Conservation (phyloP, 2,329 filamentous ascomycete species). For the Geosmithia flava region DNA sequence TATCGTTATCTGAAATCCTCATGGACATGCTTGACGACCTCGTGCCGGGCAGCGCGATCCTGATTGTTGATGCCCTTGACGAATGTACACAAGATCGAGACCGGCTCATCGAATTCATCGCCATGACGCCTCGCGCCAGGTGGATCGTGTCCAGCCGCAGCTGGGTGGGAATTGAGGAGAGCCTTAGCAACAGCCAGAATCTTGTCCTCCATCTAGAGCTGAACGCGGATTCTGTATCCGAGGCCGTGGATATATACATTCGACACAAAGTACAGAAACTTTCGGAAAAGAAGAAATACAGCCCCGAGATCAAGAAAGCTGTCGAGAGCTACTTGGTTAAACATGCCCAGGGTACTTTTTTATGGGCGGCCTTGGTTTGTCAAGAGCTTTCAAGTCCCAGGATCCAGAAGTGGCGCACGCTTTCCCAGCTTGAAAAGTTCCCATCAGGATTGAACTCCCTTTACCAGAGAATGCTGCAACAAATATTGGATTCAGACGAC, state of each 20-base stretch:
- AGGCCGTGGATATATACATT: constrained; percentile 21
- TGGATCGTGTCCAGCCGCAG: constrained; percentile 33
- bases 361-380: constrained; percentile 7
- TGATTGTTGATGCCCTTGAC: constrained; percentile 35
- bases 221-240: constrained; percentile 18
- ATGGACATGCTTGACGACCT: constrained; percentile 22
- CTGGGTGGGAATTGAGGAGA: constrained; percentile 18
- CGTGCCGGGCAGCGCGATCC: constrained; percentile 10
- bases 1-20: constrained; percentile 22
- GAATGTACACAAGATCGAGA: constrained; percentile 20
- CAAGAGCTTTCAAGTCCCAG: constrained; percentile 1
- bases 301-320: not conserved
- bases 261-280: constrained; percentile 15
- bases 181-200: constrained; percentile 10
- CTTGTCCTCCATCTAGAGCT: constrained; percentile 20
- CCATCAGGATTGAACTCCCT: constrained; percentile 17
- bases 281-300: constrained; percentile 2
- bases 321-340: constrained; percentile 4
- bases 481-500: constrained; percentile 8
- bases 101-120: constrained; percentile 22
- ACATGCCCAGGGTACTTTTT: constrained; percentile 19
- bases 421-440: constrained; percentile 9
- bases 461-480: constrained; percentile 21
- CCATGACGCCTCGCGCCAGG: constrained; percentile 13
- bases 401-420: constrained; percentile 2